phyloP scores from a whole-genome alignment of 2,329 filamentous ascomycete genomes.

The Chaetomiaceae sp. region DNA sequence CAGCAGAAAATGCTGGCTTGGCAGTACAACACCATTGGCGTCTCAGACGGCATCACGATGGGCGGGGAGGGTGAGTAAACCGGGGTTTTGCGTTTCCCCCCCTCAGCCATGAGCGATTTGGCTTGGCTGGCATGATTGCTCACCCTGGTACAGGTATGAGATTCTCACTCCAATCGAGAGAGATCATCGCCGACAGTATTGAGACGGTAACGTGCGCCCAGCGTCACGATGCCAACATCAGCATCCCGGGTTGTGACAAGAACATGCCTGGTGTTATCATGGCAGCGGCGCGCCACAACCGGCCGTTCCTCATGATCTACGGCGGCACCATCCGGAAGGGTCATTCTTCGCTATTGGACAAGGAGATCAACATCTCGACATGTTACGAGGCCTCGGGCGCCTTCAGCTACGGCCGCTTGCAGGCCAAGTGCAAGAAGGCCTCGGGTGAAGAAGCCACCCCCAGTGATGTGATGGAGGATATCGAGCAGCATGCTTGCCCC shows the following conservation, averaged over 20 bases:
- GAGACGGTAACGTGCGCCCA: constrained; percentile 91
- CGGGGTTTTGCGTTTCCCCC: neutral
- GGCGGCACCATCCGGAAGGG: constrained; percentile 87
- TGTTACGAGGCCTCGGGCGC: constrained; percentile 87
- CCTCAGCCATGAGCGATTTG: neutral
- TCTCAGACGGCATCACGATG: constrained; percentile 94
- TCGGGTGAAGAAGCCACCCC: constrained; percentile 52
- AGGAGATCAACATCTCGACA: constrained; percentile 79
- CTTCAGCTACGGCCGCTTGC: constrained; percentile 70
- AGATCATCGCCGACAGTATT: constrained; percentile 91
- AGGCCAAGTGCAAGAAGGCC: constrained; percentile 60
- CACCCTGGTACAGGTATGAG: constrained; percentile 70
- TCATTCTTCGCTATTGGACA: constrained; percentile 70
- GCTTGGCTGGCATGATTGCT: constrained; percentile 5
- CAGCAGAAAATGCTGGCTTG: constrained; percentile 86
- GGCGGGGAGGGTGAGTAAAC: constrained; percentile 68
- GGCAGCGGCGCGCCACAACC: constrained; percentile 85
- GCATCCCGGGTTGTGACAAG: constrained; percentile 93
- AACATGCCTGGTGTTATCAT: constrained; percentile 95
- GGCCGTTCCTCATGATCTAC: constrained; percentile 93
- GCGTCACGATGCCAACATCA: constrained; percentile 87
- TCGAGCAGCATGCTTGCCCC: constrained; percentile 74
- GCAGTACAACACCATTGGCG: constrained; percentile 88
- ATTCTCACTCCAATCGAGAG: constrained; percentile 83
- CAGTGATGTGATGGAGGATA: constrained; percentile 76